Evolutionary conservation across 768 basidiomycete genomes (phyloP), one percentile per base, ranked within the genome.

Genomic region (Gloeostereum incarnatum): DNA sequence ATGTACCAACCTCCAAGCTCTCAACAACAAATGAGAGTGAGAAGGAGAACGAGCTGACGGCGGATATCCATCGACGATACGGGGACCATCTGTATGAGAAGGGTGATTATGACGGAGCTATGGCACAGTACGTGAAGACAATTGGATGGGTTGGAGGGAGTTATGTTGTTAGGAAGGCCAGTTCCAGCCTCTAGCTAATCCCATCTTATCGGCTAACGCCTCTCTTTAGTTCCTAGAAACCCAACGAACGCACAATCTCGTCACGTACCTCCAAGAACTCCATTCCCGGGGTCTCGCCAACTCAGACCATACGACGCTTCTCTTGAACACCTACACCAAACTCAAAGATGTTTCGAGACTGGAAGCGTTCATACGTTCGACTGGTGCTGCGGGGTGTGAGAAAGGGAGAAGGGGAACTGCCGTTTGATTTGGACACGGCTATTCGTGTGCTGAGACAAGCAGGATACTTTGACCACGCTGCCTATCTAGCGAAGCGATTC

Each of bases 251-350:
- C 85, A 92, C 45, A 91, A 93, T 54, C 81, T 99, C 37, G 92
- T 88, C 21, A 87, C 87, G 1, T 99, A 97, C 57, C 72, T 99
- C 0, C 93, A 98, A 71, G 93, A 94, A 55, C 67, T 99, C 0
- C 96, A 99, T 53, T 71, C 86, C 1, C 69, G 81, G 1, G 84
- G 87, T 0, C 76, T 94, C 5, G 94, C 96, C 20, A 98, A 94
- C 50, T 78, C 90, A 0, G 93, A 98, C 50, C 94, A 97, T 52
- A 99, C 96, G 0, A 98, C 96, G 0, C 78, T 99, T 6, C 73
- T 99, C 3, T 75, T 99, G 18, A 98, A 98, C 55, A 92, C 93
- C 5, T 98, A 96, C 59, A 96, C 96, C 36, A 98, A 98, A 55
- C 81, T 96, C 16, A 89, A 91, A 43, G 96, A 99, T 49, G 79